phyloP scores from a whole-genome alignment of 495 filamentous ascomycete genomes.

The Pseudomonodictys pantanalensis region DNA sequence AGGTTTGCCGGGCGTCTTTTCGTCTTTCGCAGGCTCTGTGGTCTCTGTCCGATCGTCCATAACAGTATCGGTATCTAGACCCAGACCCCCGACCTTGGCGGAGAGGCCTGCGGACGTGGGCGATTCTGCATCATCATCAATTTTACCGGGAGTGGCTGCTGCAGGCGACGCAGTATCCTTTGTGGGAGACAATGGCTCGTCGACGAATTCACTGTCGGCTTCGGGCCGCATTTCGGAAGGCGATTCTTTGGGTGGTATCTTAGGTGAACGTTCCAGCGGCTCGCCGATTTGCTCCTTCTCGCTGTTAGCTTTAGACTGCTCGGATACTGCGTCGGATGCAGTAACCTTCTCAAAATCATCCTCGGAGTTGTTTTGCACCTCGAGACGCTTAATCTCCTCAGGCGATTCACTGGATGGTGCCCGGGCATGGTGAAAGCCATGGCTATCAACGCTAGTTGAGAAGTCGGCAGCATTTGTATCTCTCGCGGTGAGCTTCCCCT shows the following conservation, averaged over 20 bases:
- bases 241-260: conserved; percentile 9
- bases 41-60: conserved; percentile 34
- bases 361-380: conserved; percentile 74
- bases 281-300: conserved; percentile 37
- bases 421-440: conserved; percentile 47
- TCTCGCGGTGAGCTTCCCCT: conserved; percentile 57
- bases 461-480: conserved; percentile 40
- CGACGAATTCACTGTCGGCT: conserved; percentile 62
- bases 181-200: conserved; percentile 64
- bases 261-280: conserved; percentile 23
- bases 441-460: conserved; percentile 45
- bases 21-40: not conserved
- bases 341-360: conserved; percentile 93
- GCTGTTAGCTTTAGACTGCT: conserved; percentile 57
- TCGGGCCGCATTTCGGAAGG: conserved; percentile 9
- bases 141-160: conserved; percentile 36
- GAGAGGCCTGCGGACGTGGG: conserved; percentile 52
- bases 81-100: conserved; percentile 52
- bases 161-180: conserved; percentile 31
- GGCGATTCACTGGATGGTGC: conserved; percentile 45
- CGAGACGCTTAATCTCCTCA: conserved; percentile 52
- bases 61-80: conserved; percentile 48
- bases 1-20: conserved; percentile 15
- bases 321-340: conserved; percentile 62
- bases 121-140: conserved; percentile 43